Base-by-base conservation (phyloP, 257 asterid genomes). In the Phtheirospermum japonicum region DNA sequence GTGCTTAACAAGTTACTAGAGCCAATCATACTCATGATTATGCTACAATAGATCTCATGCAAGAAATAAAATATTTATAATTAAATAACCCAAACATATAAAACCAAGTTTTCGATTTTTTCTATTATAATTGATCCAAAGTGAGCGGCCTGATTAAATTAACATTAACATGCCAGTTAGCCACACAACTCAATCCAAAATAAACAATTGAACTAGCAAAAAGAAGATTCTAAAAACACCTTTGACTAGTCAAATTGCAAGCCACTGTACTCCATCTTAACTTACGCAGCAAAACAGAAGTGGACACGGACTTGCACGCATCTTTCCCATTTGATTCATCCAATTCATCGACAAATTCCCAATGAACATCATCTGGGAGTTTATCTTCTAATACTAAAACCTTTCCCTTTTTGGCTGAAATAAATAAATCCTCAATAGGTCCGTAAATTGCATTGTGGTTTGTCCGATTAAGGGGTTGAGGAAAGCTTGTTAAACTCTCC, bases 201-300 rank as follows among this genome's bases (percentile, higher is more conserved):
- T 16, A 66, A 74, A 59, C 39, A 63, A 74, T 5, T 58, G 61
- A 69, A 66, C 54, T 49, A 65, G 59, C 57, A 57, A 53, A 51
- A 65, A 66, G 50, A 71, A 83, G 79, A 76, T 75, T 72, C 52
- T 46, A 81, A 79, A 69, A 74, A 73, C 83, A 91, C 98, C 98
- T 92, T 92, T 66, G 99, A 89, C 99, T 97, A 92, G 79, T 86
- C 97, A 80, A 92, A 92, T 75, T 92, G 99, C 89, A 89, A 79
- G 81, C 97, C 99, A 92, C 95, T 52, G 99, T 89, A 80, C 95
- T 86, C 99, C 99, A 92, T 79, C 97, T 77, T 78, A 92, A 79
- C 90, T 92, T 92, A 66, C 99, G 97, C 83, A 92, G 86, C 95
- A 92, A 85, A 72, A 75, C 89, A 74, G 95, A 83, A 32, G 97